phyloP scores from a whole-genome alignment of 2,329 filamentous ascomycete genomes.

The Penicillium sp. region DNA sequence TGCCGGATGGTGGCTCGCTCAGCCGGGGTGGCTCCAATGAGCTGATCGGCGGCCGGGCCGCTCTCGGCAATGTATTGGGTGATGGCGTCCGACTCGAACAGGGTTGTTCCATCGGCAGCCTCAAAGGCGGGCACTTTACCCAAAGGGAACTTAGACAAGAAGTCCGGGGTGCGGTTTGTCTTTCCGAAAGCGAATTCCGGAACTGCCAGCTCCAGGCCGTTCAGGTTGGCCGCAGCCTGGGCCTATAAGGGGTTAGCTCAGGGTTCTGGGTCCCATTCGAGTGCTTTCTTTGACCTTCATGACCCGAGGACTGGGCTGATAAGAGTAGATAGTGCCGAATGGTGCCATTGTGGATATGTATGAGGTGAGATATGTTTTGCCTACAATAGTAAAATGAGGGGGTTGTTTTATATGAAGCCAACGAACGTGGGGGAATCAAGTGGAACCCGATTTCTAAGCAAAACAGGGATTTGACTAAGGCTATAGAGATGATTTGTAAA shows the following conservation, averaged over 20 bases:
- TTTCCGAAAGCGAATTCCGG: slow-evolving; percentile 42
- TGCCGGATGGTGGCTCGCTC: slow-evolving; percentile 44
- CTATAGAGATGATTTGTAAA: too few relatives aligned
- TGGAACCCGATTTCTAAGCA: slow-evolving; percentile 16
- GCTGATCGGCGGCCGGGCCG: slow-evolving; percentile 45
- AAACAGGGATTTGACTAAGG: too few relatives aligned
- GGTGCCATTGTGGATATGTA: slow-evolving; percentile 19
- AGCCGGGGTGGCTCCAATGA: slow-evolving; percentile 44
- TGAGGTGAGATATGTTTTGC: slow-evolving; percentile 5
- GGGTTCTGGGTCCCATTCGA: not conserved
- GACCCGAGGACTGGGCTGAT: slow-evolving; percentile 20
- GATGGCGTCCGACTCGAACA: slow-evolving; percentile 50
- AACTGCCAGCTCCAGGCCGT: slow-evolving; percentile 27
- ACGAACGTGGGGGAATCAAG: slow-evolving; percentile 6
- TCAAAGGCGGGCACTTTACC: slow-evolving; percentile 53
- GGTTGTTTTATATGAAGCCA: not conserved
- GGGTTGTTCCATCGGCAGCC: slow-evolving; percentile 45
- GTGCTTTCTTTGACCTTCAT: slow-evolving; percentile 14
- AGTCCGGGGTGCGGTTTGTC: slow-evolving; percentile 47
- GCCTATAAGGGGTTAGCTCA: slow-evolving; percentile 12
- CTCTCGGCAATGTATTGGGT: slow-evolving; percentile 46
- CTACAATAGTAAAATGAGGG: not conserved
- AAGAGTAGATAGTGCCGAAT: slow-evolving; percentile 23
- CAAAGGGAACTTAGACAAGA: slow-evolving; percentile 50
- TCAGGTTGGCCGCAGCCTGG: slow-evolving; percentile 35